A percentile compares a stretch with the other conserved stretches of the same genome.
phyloP scores from a whole-genome alignment of 2,329 filamentous ascomycete genomes.

The Colletotrichum tanaceti region DNA sequence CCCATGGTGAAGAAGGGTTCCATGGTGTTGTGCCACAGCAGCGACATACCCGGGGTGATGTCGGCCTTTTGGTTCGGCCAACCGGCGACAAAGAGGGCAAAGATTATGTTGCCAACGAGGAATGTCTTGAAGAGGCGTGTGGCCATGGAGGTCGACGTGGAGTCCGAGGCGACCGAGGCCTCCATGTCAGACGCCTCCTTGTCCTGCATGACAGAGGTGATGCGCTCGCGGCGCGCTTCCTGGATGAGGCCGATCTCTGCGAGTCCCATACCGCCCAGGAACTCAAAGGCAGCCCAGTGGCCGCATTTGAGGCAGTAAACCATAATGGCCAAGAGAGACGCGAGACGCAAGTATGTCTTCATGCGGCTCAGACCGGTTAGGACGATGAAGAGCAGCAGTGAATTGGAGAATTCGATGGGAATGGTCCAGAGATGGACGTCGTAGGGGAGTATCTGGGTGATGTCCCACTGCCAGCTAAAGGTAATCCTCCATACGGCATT shows the following conservation, averaged over 20 bases:
- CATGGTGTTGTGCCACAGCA: slow-evolving; percentile 49
- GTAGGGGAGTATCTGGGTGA: slow-evolving; percentile 47
- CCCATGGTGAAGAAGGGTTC: slow-evolving; percentile 49
- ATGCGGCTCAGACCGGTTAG: slow-evolving; percentile 52
- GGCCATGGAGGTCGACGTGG: slow-evolving; percentile 23
- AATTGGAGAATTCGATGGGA: slow-evolving; percentile 59
- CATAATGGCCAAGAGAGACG: slow-evolving; percentile 48
- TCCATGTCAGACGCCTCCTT: slow-evolving; percentile 36
- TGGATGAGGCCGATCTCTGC: slow-evolving; percentile 58
- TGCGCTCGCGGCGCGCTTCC: slow-evolving; percentile 29
- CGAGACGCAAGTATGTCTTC: slow-evolving; percentile 48
- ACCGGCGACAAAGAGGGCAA: slow-evolving; percentile 52
- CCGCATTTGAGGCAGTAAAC: slow-evolving; percentile 53
- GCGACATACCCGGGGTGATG: slow-evolving; percentile 49
- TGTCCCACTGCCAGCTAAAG: slow-evolving; percentile 48
- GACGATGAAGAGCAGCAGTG: slow-evolving; percentile 57
- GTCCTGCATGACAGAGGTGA: slow-evolving; percentile 33
- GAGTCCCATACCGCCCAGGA: slow-evolving; percentile 58
- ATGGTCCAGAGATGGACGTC: slow-evolving; percentile 62
- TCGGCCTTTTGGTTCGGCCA: slow-evolving; percentile 54
- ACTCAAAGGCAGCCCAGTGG: slow-evolving; percentile 59
- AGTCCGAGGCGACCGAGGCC: slow-evolving; percentile 18
- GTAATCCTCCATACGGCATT: slow-evolving; percentile 43
- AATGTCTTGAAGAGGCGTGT: slow-evolving; percentile 43
- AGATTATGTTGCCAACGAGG: slow-evolving; percentile 45